Evolutionary conservation across 2,329 filamentous ascomycete species (phyloP).

Genomic region (Taxawa tesnikishii): DNA sequence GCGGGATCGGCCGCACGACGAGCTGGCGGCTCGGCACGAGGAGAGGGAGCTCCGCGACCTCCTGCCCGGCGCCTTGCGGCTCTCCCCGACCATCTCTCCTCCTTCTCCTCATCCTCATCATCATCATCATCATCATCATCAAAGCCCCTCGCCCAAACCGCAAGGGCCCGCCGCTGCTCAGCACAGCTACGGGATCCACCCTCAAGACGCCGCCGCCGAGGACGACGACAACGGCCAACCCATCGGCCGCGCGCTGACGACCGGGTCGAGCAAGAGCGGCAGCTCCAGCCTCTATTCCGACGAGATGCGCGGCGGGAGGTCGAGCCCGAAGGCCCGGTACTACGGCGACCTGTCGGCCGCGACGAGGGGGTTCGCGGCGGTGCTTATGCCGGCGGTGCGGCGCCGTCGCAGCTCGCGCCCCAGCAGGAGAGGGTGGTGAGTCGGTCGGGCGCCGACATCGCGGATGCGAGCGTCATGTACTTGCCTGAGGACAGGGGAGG

Average conservation of each 20-base stretch:
- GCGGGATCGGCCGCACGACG: not conserved
- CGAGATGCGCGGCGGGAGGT: slow-evolving; percentile 9
- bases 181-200: too few relatives aligned
- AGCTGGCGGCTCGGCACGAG: not conserved
- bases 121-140: slow-evolving; percentile 8
- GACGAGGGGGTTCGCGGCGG: slow-evolving; percentile 30
- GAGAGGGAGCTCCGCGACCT: slow-evolving; percentile 9
- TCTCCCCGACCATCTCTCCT: slow-evolving; percentile 34
- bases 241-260: slow-evolving; percentile 19
- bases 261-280: slow-evolving; percentile 16
- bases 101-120: slow-evolving; percentile 9
- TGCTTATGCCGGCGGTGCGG: too few relatives aligned
- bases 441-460: slow-evolving; percentile 30
- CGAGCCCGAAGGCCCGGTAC: slow-evolving; percentile 28
- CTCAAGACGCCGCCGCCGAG: slow-evolving; percentile 3
- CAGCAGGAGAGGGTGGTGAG: slow-evolving; percentile 2
- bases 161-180: not conserved
- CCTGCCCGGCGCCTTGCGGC: slow-evolving; percentile 29
- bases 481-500: slow-evolving; percentile 15
- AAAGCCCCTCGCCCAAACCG: slow-evolving; percentile 6
- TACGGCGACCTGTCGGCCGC: slow-evolving; percentile 36
- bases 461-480: slow-evolving; percentile 22
- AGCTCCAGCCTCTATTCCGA: slow-evolving; percentile 19
- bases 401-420: slow-evolving; percentile 28
- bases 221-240: not conserved